A percentile compares a stretch with the other conserved stretches of the same genome.
Conservation (phyloP, 2,329 filamentous ascomycete species). For the Sclerotinia spermophila region DNA sequence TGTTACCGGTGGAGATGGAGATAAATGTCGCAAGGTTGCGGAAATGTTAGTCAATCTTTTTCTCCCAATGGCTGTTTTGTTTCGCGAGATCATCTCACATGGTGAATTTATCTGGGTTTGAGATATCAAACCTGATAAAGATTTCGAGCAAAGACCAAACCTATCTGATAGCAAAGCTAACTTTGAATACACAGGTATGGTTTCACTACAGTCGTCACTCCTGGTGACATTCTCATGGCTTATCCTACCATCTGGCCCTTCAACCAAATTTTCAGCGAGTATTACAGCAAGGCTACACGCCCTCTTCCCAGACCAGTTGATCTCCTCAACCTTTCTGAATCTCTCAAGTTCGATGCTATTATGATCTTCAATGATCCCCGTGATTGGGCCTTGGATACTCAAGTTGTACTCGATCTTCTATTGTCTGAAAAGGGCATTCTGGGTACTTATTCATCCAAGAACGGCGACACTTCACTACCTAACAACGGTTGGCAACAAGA, state of each 20-base stretch:
- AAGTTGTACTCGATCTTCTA: constrained; percentile 79
- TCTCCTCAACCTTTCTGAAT: constrained; percentile 42
- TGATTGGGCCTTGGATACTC: constrained; percentile 89
- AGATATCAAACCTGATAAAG: background rate
- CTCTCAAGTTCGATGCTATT: constrained; percentile 80
- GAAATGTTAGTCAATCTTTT: constrained; percentile 43
- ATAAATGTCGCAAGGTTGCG: constrained; percentile 55
- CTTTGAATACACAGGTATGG: constrained; percentile 51
- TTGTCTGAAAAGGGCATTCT: constrained; percentile 74
- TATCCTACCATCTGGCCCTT: constrained; percentile 81
- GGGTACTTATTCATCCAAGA: constrained; percentile 73
- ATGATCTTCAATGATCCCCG: constrained; percentile 95
- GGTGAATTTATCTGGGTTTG: background rate
- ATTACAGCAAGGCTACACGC: constrained; percentile 57
- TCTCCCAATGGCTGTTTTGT: constrained; percentile 21
- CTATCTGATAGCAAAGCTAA: constrained; percentile 16
- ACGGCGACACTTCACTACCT: constrained; percentile 60
- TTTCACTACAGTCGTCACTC: constrained; percentile 78
- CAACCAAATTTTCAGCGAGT: constrained; percentile 58
- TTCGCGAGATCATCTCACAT: background rate
- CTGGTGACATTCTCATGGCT: constrained; percentile 74
- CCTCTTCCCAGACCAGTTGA: constrained; percentile 51
- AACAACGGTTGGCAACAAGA: constrained; percentile 81
- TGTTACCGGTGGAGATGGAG: constrained; percentile 58
- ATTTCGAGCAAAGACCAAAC: background rate